These are phyloP conservation scores for Aurantiochytrium sp. DNA, from an alignment of 108 stramenopile genomes.

Conservation along the genomic window DNA sequence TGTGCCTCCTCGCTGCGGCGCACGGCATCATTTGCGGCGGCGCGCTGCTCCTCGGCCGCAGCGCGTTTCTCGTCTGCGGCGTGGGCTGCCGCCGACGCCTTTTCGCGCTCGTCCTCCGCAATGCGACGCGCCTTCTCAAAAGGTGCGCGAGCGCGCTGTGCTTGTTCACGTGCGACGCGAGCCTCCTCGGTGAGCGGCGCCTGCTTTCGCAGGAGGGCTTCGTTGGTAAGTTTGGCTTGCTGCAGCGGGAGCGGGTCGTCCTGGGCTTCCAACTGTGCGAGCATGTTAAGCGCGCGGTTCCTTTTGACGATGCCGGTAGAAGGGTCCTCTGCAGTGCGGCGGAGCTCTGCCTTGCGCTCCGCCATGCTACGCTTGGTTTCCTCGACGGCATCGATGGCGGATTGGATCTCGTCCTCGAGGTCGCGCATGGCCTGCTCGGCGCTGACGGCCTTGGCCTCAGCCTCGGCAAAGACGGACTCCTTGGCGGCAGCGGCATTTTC, in stretches of 20 bases:
- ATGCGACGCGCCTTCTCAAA: not conserved
- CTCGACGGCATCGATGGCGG: constrained; percentile 12
- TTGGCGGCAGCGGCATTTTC: not conserved
- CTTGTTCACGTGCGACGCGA: not conserved
- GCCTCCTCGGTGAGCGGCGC: not conserved
- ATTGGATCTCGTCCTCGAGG: not conserved
- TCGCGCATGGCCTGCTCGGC: not conserved
- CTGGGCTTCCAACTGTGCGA: not conserved
- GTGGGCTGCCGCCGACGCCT: not conserved
- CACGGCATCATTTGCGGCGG: not conserved
- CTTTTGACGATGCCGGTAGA: not conserved
- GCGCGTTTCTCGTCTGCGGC: not conserved
- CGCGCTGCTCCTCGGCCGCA: not conserved
- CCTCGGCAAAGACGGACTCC: constrained; percentile 11
- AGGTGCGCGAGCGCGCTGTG: not conserved
- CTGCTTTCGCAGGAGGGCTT: not conserved
- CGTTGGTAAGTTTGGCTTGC: not conserved
- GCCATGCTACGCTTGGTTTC: not conserved
- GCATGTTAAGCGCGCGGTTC: not conserved
- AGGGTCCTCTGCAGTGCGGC: not conserved
- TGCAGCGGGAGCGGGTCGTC: constrained; percentile 4
- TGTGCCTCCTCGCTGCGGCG: not conserved
- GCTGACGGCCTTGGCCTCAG: not conserved
- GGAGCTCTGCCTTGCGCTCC: not conserved
- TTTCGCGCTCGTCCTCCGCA: constrained; percentile 1